phyloP scores from a whole-genome alignment of 768 basidiomycete species.

The Kondoa subrosea region DNA sequence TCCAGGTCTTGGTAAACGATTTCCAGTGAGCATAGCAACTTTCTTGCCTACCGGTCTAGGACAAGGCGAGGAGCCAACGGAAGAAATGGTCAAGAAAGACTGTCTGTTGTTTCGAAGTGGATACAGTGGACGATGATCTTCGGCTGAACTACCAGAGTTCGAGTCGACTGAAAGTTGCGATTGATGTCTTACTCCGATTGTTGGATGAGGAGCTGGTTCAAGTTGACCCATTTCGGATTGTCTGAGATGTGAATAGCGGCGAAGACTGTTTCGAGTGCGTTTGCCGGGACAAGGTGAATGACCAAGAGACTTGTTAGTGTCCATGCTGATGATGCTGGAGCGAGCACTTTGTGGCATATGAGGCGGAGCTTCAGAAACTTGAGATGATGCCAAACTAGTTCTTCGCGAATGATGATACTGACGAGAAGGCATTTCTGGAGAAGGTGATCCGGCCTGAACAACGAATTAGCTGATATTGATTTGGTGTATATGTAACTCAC shows the following conservation, averaged over 20 bases:
- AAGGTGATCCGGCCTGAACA: background rate
- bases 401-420: background rate
- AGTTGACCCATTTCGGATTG: background rate
- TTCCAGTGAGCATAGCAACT: background rate
- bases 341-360: background rate
- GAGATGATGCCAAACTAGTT: background rate
- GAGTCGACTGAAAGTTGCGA: background rate
- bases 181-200: background rate
- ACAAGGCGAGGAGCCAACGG: background rate
- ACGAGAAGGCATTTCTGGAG: background rate
- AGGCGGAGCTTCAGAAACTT: background rate
- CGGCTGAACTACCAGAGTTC: background rate
- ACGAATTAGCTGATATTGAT: background rate
- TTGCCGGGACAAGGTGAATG: background rate
- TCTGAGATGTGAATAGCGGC: background rate
- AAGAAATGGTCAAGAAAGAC: background rate
- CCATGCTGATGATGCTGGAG: background rate
- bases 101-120: background rate
- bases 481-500: background rate
- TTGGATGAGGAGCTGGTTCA: background rate
- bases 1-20: background rate
- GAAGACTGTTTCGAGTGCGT: background rate
- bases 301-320: background rate
- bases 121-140: background rate
- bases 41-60: background rate